Evolutionary conservation across 129 eudicot species (phyloP), one percentile per base, ranked within the genome.

Genomic region (Chrysanthemum seticuspe): DNA sequence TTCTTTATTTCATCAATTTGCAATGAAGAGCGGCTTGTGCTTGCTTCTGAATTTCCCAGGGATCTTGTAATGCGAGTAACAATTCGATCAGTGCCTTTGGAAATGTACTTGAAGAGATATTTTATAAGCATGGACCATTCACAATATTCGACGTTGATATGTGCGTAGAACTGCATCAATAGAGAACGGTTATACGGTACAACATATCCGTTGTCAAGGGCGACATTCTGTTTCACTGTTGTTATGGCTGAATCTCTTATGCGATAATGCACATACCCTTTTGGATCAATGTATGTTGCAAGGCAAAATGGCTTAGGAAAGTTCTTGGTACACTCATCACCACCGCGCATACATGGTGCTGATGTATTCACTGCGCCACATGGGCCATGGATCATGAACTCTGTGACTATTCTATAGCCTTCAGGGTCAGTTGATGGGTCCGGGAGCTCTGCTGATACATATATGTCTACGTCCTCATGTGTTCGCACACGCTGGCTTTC

Each of bases 381-480:
- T 2, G 67, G 67, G 1, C 48, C 67, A 4, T 76, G 75, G 11
- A 76, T 45, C 80, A 68, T 76, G 6, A 13, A 23, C 12, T 68
- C 61, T 0, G 57, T 2, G 0, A 68, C 75, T 1, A 67, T 21
- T 13, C 58, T 66, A 27, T 68, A 59, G 3, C 64, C 54, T 9
- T 6, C 8, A 0, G 80, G 80, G 1, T 76, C 51, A 1, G n/a
- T 10, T 7, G 0, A 27, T 0, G n/a, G 29, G 53, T 70, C 29
- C 29, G n/a, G 29, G 1, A 25, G 29, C 2, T 25, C 29, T 0
- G 29, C 29, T n/a, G n/a, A n/a, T n/a, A n/a, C n/a, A n/a, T n/a
- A n/a, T n/a, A n/a, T n/a, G n/a, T n/a, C n/a, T n/a, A n/a, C n/a
- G n/a, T n/a, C n/a, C n/a, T n/a, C n/a, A n/a, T n/a, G n/a, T n/a